Evolutionary conservation across 2,329 filamentous ascomycete species (phyloP), one percentile per base, ranked within the genome.

Genomic region (Arthrocladium fulminans): DNA sequence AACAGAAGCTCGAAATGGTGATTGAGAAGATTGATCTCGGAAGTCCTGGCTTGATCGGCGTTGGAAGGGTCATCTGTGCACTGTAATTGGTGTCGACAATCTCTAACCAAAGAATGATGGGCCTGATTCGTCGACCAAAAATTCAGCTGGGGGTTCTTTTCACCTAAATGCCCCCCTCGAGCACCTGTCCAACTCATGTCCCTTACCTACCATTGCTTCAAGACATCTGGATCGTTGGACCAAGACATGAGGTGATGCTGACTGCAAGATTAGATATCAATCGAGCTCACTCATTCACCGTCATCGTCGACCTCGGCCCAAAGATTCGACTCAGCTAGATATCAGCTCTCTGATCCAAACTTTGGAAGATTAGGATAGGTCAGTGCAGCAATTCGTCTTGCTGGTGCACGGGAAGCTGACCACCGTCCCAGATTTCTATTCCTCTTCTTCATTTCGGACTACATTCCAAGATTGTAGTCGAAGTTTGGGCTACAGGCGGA

Each of bases 401-500:
- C 29, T 17, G 24, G 19, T 39, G 15, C 40, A 47, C 19, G n/a
- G n/a, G 15, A 19, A 38, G 34, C 50, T 57, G 41, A 54, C 37
- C 40, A 47, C 45, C 30, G 32, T 35, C 50, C 38, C 34, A 50
- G 47, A 45, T 49, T 37, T 45, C 44, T 42, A 50, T 42, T 42
- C 51, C 52, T 43, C 45, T 48, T 47, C 52, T 55, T 50, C 45
- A 45, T 22, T 67, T 67, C 64, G 58, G 59, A 60, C 59, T 57
- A 58, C 59, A 64, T 61, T 60, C 60, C 60, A 57, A 50, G 52
- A 54, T 53, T 52, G 54, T 56, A 56, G 53, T 56, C 56, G 54
- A 60, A 62, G 59, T 57, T 61, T 60, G 53, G n/a, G n/a, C 45
- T 32, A 45, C 51, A 44, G 63, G 65, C 66, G 67, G 68, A 71